Conservation (phyloP, 805 yeast genomes). For the Ogataea chonburiensis region DNA sequence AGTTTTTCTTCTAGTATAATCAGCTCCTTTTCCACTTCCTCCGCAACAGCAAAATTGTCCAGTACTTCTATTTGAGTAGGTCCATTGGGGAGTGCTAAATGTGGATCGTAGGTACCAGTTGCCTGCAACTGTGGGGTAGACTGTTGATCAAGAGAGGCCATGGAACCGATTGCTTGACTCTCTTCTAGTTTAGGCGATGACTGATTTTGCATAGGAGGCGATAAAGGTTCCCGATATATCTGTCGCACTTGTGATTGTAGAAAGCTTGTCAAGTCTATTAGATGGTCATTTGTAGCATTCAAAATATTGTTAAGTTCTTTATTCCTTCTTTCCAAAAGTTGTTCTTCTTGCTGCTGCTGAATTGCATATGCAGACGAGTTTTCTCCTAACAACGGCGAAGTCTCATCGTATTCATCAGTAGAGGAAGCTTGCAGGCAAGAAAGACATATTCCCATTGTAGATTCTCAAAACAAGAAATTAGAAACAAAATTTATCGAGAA, state of each 20-base stretch:
- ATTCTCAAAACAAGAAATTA: too few relatives aligned
- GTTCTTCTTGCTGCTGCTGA: constrained; percentile 27
- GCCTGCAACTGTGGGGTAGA: constrained; percentile 15
- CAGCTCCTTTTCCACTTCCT: constrained; percentile 17
- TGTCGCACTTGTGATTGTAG: constrained; percentile 21
- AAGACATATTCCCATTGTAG: constrained; percentile 34
- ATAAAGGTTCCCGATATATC: constrained; percentile 2
- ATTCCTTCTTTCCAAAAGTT: constrained; percentile 29
- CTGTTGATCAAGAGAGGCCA: constrained; percentile 14
- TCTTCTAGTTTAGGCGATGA: constrained; percentile 1
- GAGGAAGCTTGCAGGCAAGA: constrained; percentile 30
- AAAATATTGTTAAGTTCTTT: constrained; percentile 34
- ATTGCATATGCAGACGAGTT: constrained; percentile 19
- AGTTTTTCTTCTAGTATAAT: constrained; percentile 12
- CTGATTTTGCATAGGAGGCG: constrained; percentile 6
- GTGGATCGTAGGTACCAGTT: constrained; percentile 9
- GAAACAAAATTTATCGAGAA: too few relatives aligned
- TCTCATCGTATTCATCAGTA: constrained; percentile 29
- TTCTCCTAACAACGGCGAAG: constrained; percentile 28
- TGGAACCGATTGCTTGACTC: constrained; percentile 10
- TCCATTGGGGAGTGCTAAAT: constrained; percentile 11
- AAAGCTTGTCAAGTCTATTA: constrained; percentile 31
- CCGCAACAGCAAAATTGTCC: constrained; percentile 7
- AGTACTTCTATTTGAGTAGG: constrained; percentile 20
- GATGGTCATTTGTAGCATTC: constrained; percentile 34